Percentiles rank a stretch among this genome's conserved stretches.
phyloP scores from a whole-genome alignment of 192 early-diverging fungal species.

The Pilaira anomala region DNA sequence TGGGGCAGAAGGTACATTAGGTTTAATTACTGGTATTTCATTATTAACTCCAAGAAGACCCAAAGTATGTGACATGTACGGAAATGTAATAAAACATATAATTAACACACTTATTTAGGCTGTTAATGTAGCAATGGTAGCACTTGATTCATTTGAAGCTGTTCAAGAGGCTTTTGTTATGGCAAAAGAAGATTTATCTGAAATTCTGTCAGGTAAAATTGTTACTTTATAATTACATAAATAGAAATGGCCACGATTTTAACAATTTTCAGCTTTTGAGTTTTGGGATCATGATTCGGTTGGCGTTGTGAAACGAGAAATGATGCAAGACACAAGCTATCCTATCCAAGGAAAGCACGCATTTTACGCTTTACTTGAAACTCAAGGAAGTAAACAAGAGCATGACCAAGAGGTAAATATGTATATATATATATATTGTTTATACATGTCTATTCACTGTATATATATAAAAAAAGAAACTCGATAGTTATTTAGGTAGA shows the following conservation, averaged over 20 bases:
- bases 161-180: conserved; percentile 78
- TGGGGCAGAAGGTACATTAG: conserved; percentile 93
- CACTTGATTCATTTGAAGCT: conserved; percentile 66
- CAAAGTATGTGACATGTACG: conserved; percentile 29
- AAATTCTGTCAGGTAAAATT: conserved; percentile 72
- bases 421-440: neutral
- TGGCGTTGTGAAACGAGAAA: conserved; percentile 70
- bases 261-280: conserved; percentile 70
- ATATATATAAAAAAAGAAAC: too few species aligned
- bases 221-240: neutral
- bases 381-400: conserved; percentile 82
- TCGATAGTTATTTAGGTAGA: conserved; percentile 68
- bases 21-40: conserved; percentile 90
- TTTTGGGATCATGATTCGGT: conserved; percentile 86
- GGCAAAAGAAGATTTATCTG: conserved; percentile 77
- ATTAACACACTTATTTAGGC: conserved; percentile 36
- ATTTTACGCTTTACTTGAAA: conserved; percentile 94
- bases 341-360: conserved; percentile 60
- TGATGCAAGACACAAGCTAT: conserved; percentile 49
- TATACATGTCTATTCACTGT: too few species aligned
- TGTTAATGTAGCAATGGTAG: conserved; percentile 75
- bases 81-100: neutral
- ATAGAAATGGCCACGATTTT: neutral
- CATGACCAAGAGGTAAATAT: conserved; percentile 76
- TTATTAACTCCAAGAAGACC: conserved; percentile 78